phyloP scores from a whole-genome alignment of 768 basidiomycete genomes.

The Lyophyllum decastes region DNA sequence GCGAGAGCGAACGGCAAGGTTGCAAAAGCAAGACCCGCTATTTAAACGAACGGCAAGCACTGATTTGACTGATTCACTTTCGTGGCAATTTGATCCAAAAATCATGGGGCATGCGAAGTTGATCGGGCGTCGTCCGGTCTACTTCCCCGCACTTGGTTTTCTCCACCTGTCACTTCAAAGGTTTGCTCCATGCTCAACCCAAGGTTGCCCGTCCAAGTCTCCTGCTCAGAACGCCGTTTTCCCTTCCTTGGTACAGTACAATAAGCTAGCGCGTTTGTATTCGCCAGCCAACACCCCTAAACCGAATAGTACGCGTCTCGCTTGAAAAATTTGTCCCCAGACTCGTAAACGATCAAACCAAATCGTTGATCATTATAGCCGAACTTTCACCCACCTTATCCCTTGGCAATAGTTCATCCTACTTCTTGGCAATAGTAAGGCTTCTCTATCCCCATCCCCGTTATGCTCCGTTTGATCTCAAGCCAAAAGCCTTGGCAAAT shows the following conservation, averaged over 20 bases:
- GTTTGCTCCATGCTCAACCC: too few species aligned
- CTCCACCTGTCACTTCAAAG: too few species aligned
- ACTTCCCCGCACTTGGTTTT: neutral
- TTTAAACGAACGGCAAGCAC: neutral
- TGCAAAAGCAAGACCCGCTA: neutral
- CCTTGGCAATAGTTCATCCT: too few species aligned
- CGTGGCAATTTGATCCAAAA: neutral
- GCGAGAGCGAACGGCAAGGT: neutral
- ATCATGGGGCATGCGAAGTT: neutral
- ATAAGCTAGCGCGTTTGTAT: neutral
- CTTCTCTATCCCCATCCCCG: neutral
- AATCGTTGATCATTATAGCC: neutral
- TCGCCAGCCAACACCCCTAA: too few species aligned
- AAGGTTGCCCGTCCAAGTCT: too few species aligned
- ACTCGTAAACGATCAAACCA: neutral
- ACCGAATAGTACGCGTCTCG: neutral
- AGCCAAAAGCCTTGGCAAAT: too few species aligned
- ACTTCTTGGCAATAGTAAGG: neutral
- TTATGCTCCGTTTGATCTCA: neutral
- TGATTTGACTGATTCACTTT: neutral
- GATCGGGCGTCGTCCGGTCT: neutral
- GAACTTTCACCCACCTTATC: neutral
- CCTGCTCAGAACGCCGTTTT: neutral
- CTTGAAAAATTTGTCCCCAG: neutral
- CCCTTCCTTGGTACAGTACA: too few species aligned